phyloP scores from a whole-genome alignment of 169 alveolate species.

The Cryptosporidium ryanae region DNA sequence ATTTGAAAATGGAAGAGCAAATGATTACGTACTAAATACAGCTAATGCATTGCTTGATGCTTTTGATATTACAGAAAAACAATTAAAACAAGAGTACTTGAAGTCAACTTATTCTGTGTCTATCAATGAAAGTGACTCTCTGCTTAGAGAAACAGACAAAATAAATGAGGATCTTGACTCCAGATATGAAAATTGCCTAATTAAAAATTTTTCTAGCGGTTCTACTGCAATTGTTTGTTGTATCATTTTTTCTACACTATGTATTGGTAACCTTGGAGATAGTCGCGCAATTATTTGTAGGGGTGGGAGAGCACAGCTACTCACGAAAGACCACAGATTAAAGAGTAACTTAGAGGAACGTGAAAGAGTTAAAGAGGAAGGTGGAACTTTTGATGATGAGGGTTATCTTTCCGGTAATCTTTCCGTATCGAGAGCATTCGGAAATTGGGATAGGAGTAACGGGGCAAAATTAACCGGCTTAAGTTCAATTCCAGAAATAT shows the following conservation, averaged over 20 bases:
- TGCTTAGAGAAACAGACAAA: neutral
- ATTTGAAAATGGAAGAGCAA: constrained; percentile 17
- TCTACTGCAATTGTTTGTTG: constrained; percentile 78
- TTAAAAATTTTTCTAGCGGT: constrained; percentile 76
- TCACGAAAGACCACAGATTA: constrained; percentile 77
- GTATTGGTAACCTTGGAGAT: constrained; percentile 78
- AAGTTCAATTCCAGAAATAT: constrained; percentile 79
- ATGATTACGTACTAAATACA: constrained; percentile 15
- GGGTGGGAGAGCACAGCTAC: constrained; percentile 74
- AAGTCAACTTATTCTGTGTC: neutral
- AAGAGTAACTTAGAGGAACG: constrained; percentile 76
- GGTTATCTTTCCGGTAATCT: constrained; percentile 76
- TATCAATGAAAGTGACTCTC: neutral
- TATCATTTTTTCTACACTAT: constrained; percentile 55
- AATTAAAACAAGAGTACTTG: constrained; percentile 45
- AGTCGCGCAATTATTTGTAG: constrained; percentile 78
- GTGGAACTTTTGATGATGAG: constrained; percentile 79
- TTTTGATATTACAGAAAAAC: constrained; percentile 52
- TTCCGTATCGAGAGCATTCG: constrained; percentile 80
- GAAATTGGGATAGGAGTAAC: constrained; percentile 73
- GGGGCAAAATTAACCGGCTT: constrained; percentile 81
- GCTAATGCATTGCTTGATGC: constrained; percentile 40
- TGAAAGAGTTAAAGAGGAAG: constrained; percentile 73
- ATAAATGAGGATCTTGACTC: neutral
- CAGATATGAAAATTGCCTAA: neutral